Percentiles rank a stretch among this genome's conserved stretches.
phyloP scores from a whole-genome alignment of 371 early-diverging fungal species.

The Nosema muscidifuracis region DNA sequence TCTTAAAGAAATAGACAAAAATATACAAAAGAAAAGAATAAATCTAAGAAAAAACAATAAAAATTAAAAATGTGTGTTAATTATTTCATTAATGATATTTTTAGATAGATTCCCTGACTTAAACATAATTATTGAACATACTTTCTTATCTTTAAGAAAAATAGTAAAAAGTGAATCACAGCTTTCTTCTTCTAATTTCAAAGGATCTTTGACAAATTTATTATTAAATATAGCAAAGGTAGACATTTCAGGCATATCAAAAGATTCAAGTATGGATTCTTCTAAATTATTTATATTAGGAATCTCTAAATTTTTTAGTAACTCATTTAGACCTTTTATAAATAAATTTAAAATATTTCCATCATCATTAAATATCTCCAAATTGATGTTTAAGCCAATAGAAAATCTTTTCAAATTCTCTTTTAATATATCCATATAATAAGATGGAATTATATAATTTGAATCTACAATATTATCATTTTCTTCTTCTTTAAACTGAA shows the following conservation, averaged over 20 bases:
- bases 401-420: background rate
- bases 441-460: constrained; percentile 5
- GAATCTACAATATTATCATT: background rate
- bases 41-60: background rate
- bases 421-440: background rate
- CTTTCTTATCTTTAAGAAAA: background rate
- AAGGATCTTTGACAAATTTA: constrained; percentile 6
- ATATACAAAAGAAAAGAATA: background rate
- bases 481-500: constrained; percentile 12
- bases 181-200: constrained; percentile 13
- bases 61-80: background rate
- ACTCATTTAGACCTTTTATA: background rate
- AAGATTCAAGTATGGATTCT: background rate
- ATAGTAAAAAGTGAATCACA: background rate
- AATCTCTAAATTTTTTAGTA: constrained; percentile 17
- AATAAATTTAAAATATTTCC: constrained; percentile 24
- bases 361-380: constrained; percentile 21
- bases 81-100: background rate
- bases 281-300: constrained; percentile 15
- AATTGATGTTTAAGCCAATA: constrained; percentile 18
- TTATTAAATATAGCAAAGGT: constrained; percentile 28
- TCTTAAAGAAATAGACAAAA: background rate
- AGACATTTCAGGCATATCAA: background rate
- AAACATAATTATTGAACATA: background rate
- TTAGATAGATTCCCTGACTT: background rate